Conservation (phyloP, 805 yeast species). For the Zygosaccharomyces gambellarensis region DNA sequence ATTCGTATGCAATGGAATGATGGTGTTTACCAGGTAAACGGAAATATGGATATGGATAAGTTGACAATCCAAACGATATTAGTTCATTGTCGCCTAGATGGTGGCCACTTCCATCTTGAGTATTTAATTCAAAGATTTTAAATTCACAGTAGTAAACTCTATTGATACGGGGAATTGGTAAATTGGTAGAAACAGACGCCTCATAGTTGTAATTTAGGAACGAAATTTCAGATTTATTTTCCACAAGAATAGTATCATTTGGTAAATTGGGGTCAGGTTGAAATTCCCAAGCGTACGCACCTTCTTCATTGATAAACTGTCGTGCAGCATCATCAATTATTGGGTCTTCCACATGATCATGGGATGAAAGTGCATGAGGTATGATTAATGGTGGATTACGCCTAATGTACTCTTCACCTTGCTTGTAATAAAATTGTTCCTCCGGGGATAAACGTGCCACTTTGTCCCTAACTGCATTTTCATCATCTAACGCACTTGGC, state of each 20-base stretch:
- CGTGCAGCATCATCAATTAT: slow-evolving; percentile 33
- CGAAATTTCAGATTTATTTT: slow-evolving; percentile 58
- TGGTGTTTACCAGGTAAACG: slow-evolving; percentile 89
- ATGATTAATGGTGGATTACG: slow-evolving; percentile 42
- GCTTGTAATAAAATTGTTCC: slow-evolving; percentile 38
- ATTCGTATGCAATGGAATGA: slow-evolving; percentile 82
- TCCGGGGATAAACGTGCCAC: slow-evolving; percentile 51
- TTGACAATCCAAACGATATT: slow-evolving; percentile 73
- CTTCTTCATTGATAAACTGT: slow-evolving; percentile 73
- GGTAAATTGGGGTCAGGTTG: slow-evolving; percentile 49
- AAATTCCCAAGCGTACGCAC: slow-evolving; percentile 88
- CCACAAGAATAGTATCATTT: slow-evolving; percentile 54
- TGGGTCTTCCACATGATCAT: slow-evolving; percentile 28
- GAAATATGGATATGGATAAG: slow-evolving; percentile 90
- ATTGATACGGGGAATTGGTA: slow-evolving; percentile 77
- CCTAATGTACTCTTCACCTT: slow-evolving; percentile 38
- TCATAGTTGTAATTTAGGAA: slow-evolving; percentile 54
- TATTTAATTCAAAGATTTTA: slow-evolving; percentile 68
- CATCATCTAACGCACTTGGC: slow-evolving; percentile 64
- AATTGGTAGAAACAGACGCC: slow-evolving; percentile 68
- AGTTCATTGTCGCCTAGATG: slow-evolving; percentile 37
- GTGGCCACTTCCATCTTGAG: slow-evolving; percentile 35
- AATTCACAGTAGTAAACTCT: slow-evolving; percentile 87
- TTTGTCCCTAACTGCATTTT: slow-evolving; percentile 54
- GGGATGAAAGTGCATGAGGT: slow-evolving; percentile 30